These are phyloP conservation scores for Zalaria sp. DNA, from an alignment of 2,329 filamentous ascomycete genomes.

Conservation along the genomic window DNA sequence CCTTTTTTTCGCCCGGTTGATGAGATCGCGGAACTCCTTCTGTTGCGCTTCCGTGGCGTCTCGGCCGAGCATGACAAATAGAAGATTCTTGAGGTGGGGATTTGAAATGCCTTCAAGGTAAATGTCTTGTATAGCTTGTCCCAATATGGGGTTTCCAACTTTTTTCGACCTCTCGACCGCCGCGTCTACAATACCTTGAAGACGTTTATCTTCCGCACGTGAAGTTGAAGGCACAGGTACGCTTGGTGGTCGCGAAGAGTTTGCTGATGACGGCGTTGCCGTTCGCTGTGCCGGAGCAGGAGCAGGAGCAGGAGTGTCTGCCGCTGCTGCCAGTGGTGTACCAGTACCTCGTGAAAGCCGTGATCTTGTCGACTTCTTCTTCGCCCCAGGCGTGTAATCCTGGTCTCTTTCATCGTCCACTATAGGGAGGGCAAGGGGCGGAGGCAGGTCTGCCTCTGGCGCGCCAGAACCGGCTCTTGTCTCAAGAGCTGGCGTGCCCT, in stretches of 20 bases:
- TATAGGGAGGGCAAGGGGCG: conserved; percentile 15
- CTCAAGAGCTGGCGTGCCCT: conserved; percentile 26
- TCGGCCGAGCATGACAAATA: conserved; percentile 29
- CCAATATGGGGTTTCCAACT: conserved; percentile 21
- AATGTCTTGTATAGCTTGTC: conserved; percentile 27
- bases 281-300: no score
- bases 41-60: conserved; percentile 24
- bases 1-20: conserved; percentile 28
- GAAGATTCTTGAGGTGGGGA: conserved; percentile 20
- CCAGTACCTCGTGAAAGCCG: conserved; percentile 8
- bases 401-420: conserved; percentile 32
- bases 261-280: conserved; percentile 9
- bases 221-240: not conserved
- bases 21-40: conserved; percentile 25
- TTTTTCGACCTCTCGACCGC: conserved; percentile 26
- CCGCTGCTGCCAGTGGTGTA: not conserved
- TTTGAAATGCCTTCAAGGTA: conserved; percentile 26
- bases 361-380: conserved; percentile 24
- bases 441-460: conserved; percentile 22
- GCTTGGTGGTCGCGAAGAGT: conserved; percentile 2
- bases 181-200: conserved; percentile 22
- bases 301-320: conserved; percentile 1
- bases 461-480: conserved; percentile 19
- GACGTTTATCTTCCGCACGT: not conserved
- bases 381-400: conserved; percentile 26